These are phyloP conservation scores for Entomortierella parvispora DNA, from an alignment of 192 early-diverging fungal species.

Conservation along the genomic window DNA sequence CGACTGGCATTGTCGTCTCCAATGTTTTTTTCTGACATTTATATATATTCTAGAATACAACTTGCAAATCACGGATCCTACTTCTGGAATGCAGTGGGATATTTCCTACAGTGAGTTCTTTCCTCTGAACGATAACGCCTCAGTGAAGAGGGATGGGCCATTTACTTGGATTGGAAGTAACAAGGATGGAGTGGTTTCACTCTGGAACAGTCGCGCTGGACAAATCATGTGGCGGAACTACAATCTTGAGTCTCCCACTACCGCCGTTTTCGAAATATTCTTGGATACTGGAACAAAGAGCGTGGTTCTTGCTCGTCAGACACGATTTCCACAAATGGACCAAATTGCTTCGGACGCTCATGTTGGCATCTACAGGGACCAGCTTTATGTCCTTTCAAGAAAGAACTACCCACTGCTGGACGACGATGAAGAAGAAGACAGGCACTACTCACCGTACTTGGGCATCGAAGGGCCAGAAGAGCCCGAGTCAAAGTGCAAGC, in stretches of 20 bases:
- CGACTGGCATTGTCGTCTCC: too few relatives aligned
- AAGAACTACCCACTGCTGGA: conserved; percentile 29
- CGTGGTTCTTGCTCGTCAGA: conserved; percentile 10
- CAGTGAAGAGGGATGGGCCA: neutral
- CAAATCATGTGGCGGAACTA: conserved; percentile 11
- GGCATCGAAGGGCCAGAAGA: conserved; percentile 16
- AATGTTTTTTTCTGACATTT: neutral
- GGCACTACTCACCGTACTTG: neutral
- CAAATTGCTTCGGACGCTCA: conserved; percentile 6
- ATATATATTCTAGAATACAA: conserved; percentile 26
- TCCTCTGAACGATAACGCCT: conserved; percentile 8
- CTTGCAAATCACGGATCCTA: conserved; percentile 24
- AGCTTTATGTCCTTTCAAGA: conserved; percentile 38
- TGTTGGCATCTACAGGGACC: conserved; percentile 20
- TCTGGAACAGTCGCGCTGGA: neutral
- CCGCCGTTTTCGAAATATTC: conserved; percentile 33
- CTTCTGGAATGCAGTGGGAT: conserved; percentile 39
- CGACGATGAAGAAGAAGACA: neutral
- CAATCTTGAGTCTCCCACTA: conserved; percentile 26
- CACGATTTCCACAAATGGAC: neutral
- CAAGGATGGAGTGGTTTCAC: conserved; percentile 20
- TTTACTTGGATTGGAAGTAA: conserved; percentile 26
- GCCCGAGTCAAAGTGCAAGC: conserved; percentile 3
- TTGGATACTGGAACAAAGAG: neutral
- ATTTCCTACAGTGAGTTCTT: conserved; percentile 44